Evolutionary conservation across 2,329 filamentous ascomycete genomes (phyloP), one percentile per base, ranked within the genome.

Genomic region (Cadophora gregata): DNA sequence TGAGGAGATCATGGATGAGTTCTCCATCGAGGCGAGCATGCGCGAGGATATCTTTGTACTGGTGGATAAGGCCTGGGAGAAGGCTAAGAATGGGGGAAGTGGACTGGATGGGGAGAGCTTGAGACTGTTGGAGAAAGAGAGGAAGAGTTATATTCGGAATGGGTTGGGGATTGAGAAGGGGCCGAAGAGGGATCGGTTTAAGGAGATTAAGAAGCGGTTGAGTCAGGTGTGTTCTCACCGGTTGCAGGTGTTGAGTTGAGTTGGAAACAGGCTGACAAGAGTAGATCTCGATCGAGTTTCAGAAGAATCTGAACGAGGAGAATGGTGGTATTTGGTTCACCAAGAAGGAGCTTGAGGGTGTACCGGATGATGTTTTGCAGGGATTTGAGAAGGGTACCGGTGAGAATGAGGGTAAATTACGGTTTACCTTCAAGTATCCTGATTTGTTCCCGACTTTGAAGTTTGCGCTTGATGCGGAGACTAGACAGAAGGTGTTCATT

Each of bases 251-350:
- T 38, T 3, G 36, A 38, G 10, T 5, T 33, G 10, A 33, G 4
- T 31, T 29, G 8, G 31, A 24, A 7, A 9, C 14, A 29, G 38
- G 31, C 60, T 64, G 36, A 61, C 36, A 21, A n/a, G 91, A 88
- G 71, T 86, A 90, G 77, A 85, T 95, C 72, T 84, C 86, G 75
- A 93, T 94, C 67, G 83, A 88, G 65, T 93, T 93, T 79, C 87
- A 91, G 76, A 93, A 93, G 82, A 92, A 90, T 73, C 81, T 95
- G 66, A 94, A 94, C 75, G 92, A 95, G 78, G 92, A 96, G 80
- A 89, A 89, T 73, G 90, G 90, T n/a, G 90, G 89, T 1, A 80
- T 94, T 62, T 96, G 92, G 91, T 90, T 95, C 74, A 91, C 90
- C 1, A 83, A 80, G 3, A 84, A 91, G 70, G 87, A 96, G 79